Evolutionary conservation across 768 basidiomycete genomes (phyloP).

Genomic region (Russula olivacea): DNA sequence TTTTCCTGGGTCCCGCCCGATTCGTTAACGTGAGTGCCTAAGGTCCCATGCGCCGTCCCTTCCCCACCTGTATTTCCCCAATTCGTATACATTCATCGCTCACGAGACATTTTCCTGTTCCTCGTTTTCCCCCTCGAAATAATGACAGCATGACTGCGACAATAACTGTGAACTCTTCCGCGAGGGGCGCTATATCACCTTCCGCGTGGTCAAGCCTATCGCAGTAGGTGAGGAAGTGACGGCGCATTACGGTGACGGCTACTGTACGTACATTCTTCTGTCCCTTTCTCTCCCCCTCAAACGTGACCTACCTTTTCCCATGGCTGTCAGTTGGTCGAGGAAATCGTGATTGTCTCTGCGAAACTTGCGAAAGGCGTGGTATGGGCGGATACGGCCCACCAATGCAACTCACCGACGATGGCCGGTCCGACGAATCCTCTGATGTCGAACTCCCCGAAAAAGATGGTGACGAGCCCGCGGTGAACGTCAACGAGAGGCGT

Average conservation of each 20-base stretch:
- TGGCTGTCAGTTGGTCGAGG: slow-evolving; percentile 50
- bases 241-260: slow-evolving; percentile 86
- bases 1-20: slow-evolving; percentile 86
- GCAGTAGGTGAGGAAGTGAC: slow-evolving; percentile 81
- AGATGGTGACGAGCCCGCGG: slow-evolving; percentile 33
- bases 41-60: slow-evolving; percentile 10
- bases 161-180: slow-evolving; percentile 87
- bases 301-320: slow-evolving; percentile 29
- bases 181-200: slow-evolving; percentile 85
- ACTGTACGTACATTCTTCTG: slow-evolving; percentile 54
- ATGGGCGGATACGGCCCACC: slow-evolving; percentile 64
- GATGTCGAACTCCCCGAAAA: slow-evolving; percentile 26
- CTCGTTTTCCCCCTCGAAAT: slow-evolving; percentile 13
- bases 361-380: slow-evolving; percentile 75
- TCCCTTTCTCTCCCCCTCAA: slow-evolving; percentile 25
- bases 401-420: slow-evolving; percentile 49
- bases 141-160: slow-evolving; percentile 75
- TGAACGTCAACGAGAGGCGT: slow-evolving; percentile 72
- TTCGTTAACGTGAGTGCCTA: slow-evolving; percentile 75
- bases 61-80: slow-evolving; percentile 12
- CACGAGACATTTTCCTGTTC: slow-evolving; percentile 20
- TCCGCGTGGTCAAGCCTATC: slow-evolving; percentile 74
- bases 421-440: slow-evolving; percentile 38
- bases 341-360: slow-evolving; percentile 75
- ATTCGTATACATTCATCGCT: slow-evolving; percentile 17